Evolutionary conservation across 1,284 basidiomycete species (phyloP), one percentile per base, ranked within the genome.

Genomic region (Blastosporella zonata): DNA sequence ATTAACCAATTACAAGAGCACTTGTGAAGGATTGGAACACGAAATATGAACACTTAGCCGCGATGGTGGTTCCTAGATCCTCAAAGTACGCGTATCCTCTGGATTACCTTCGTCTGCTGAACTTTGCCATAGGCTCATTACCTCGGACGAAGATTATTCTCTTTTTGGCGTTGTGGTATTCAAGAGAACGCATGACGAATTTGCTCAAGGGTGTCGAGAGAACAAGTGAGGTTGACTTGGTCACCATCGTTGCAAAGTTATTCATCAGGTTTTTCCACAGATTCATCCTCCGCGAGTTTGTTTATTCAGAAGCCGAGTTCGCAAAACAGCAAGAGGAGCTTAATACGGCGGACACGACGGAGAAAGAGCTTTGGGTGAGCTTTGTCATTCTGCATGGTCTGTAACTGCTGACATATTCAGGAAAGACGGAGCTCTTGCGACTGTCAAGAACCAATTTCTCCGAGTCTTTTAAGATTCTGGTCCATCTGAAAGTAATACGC

Each of bases 51-150:
- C 80, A 89, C 39, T 69, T 99, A 46, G 78, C 90, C 0, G 58
- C 77, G 22, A 94, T 98, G 90, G 88, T 99, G 1, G 97, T 99
- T 0, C 97, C 97, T n/a, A 81, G 97, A 50, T 96, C 93, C 35
- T 88, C 94, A 40, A 78, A 72, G 93, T 93, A 43, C 27, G 43
- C 29, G 55, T 49, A 49, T 41, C 44, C 49, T 52, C 8, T 22
- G 40, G 31, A 42, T 42, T 41, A 44, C 44, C 50, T 49, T 33
- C 23, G 25, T 22, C 47, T 13, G 42, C 29, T 48, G 15, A 49
- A 20, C 34, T 28, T 42, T 21, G 33, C 34, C 52, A 21, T 55
- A 88, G 84, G 44, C 55, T 71, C 55, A 78, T 99, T 40, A 74
- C 86, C 1, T 76, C 85, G 27, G 97, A 99, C 63, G 87, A 93